Conservation (phyloP, 1,139 yeast species). For the Waltiozyma solani region DNA sequence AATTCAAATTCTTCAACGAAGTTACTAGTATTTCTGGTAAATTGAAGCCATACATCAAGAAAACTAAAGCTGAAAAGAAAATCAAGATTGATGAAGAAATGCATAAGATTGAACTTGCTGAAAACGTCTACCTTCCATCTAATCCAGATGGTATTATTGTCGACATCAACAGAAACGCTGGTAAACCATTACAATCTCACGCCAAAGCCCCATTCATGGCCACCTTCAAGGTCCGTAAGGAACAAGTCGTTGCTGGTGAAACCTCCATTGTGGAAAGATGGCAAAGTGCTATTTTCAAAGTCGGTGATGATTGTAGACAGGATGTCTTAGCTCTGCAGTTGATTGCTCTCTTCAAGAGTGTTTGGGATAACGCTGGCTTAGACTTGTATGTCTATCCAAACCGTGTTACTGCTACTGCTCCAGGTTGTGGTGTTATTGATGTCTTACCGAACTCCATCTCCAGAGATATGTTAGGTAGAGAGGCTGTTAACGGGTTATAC, state of each 20-base stretch:
- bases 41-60: constrained; percentile 86
- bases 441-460: constrained; percentile 92
- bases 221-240: constrained; percentile 72
- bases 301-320: constrained; percentile 98
- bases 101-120: constrained; percentile 65
- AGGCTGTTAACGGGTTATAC: constrained; percentile 93
- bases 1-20: constrained; percentile 82
- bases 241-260: constrained; percentile 30
- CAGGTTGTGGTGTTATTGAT: constrained; percentile 98
- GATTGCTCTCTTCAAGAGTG: constrained; percentile 82
- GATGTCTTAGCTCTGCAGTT: constrained; percentile 92
- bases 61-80: constrained; percentile 93
- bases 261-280: constrained; percentile 40
- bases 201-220: constrained; percentile 99
- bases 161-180: constrained; percentile 87
- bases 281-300: constrained; percentile 97
- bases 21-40: constrained; percentile 93
- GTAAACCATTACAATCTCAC: constrained; percentile 95
- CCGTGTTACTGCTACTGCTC: constrained; percentile 96
- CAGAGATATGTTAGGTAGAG: constrained; percentile 97
- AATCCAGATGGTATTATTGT: constrained; percentile 94
- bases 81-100: constrained; percentile 94
- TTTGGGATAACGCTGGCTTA: constrained; percentile 81
- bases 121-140: constrained; percentile 89
- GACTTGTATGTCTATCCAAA: constrained; percentile 90